These are phyloP conservation scores for Ajuga reptans DNA, from an alignment of 305 asterid genomes.

Conservation along the genomic window DNA sequence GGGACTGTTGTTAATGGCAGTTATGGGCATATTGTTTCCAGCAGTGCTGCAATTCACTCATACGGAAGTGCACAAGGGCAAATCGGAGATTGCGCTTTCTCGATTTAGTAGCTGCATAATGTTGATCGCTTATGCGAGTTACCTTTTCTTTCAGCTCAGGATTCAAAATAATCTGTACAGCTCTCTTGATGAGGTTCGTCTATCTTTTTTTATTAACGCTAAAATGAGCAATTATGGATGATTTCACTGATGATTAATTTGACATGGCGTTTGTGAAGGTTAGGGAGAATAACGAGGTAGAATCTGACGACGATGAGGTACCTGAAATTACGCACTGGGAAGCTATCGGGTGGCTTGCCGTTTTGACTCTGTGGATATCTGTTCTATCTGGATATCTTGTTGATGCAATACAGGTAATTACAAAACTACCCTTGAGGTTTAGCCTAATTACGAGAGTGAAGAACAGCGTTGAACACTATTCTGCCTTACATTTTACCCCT, in stretches of 20 bases:
- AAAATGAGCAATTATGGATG: neutral
- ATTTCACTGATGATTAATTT: neutral
- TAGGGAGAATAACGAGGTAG: constrained; percentile 42
- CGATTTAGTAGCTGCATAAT: constrained; percentile 93
- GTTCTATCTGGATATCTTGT: constrained; percentile 91
- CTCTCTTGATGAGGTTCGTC: constrained; percentile 52
- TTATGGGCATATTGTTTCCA: constrained; percentile 88
- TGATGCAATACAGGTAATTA: constrained; percentile 52
- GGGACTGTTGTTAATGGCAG: constrained; percentile 94
- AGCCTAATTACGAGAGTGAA: neutral
- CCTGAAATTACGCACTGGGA: constrained; percentile 87
- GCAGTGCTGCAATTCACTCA: constrained; percentile 94
- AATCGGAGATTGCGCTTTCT: constrained; percentile 88
- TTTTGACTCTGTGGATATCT: constrained; percentile 84
- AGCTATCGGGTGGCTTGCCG: constrained; percentile 82
- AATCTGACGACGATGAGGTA: constrained; percentile 56
- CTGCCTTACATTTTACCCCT: too few relatives aligned
- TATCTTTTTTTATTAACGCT: neutral
- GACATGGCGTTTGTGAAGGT: constrained; percentile 32
- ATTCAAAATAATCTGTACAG: constrained; percentile 49
- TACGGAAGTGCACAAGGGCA: constrained; percentile 76
- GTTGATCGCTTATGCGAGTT: constrained; percentile 91
- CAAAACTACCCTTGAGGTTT: neutral
- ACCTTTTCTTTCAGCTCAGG: constrained; percentile 92
- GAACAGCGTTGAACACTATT: too few relatives aligned